phyloP scores from a whole-genome alignment of 176 grass and related monocot species.

The Lolium rigidum region DNA sequence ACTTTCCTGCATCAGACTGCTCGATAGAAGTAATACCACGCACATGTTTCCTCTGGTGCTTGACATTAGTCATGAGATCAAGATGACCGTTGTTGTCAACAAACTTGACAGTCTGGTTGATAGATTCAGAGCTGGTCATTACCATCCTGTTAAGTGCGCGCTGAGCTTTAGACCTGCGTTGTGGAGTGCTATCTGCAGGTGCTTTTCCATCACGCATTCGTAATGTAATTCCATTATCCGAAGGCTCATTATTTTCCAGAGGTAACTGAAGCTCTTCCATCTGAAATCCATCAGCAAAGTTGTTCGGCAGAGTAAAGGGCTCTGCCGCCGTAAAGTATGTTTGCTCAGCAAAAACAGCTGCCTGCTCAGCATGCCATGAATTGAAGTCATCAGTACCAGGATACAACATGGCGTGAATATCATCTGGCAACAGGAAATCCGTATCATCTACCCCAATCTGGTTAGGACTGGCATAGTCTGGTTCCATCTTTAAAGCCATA shows the following conservation, averaged over 20 bases:
- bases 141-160: constrained; percentile 61
- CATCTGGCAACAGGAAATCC: constrained; percentile 53
- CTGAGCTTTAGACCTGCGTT: constrained; percentile 47
- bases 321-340: neutral
- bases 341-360: neutral
- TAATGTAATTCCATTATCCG: constrained; percentile 53
- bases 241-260: constrained; percentile 13
- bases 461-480: constrained; percentile 41
- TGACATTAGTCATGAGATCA: constrained; percentile 43
- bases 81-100: constrained; percentile 42
- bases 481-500: constrained; percentile 49
- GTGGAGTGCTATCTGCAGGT: constrained; percentile 1
- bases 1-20: constrained; percentile 37
- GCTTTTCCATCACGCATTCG: neutral
- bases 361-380: constrained; percentile 11
- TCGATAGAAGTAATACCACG: constrained; percentile 25
- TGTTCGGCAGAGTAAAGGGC: constrained; percentile 15
- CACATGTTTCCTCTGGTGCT: constrained; percentile 38
- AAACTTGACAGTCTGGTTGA: constrained; percentile 65
- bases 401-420: constrained; percentile 60
- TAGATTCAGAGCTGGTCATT: constrained; percentile 56
- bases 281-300: constrained; percentile 18
- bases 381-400: constrained; percentile 46
- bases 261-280: constrained; percentile 31
- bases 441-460: constrained; percentile 49